phyloP scores from a whole-genome alignment of 768 basidiomycete genomes.

The Phlebiopsis gigantea region DNA sequence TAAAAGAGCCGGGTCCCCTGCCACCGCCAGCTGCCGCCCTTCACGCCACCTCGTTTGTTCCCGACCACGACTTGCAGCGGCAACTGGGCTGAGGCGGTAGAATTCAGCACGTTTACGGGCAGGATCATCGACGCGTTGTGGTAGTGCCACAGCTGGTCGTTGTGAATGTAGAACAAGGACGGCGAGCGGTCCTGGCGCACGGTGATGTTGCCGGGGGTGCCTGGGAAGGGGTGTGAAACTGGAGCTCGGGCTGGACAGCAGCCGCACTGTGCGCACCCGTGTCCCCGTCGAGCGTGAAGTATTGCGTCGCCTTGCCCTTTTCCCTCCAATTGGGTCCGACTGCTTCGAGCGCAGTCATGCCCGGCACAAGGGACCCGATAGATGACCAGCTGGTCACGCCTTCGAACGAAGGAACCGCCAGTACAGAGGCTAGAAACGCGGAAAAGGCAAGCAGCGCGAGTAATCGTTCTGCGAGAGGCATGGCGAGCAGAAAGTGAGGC shows the following conservation, averaged over 20 bases:
- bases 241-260: neutral
- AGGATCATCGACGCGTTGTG: conserved; percentile 52
- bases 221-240: conserved; percentile 23
- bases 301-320: conserved; percentile 7
- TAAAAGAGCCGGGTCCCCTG: conserved; percentile 46
- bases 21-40: conserved; percentile 49
- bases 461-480: conserved; percentile 10
- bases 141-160: conserved; percentile 46
- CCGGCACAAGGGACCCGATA: conserved; percentile 20
- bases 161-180: conserved; percentile 50
- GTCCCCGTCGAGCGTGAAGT: conserved; percentile 17
- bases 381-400: conserved; percentile 18
- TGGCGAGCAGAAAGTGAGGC: neutral
- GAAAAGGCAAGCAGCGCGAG: conserved; percentile 4
- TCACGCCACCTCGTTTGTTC: conserved; percentile 32
- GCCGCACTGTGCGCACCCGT: neutral
- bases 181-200: conserved; percentile 30
- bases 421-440: conserved; percentile 6
- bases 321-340: conserved; percentile 13
- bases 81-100: conserved; percentile 34
- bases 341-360: conserved; percentile 20
- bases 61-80: conserved; percentile 46
- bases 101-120: conserved; percentile 50
- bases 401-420: conserved; percentile 20
- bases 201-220: conserved; percentile 44